Evolutionary conservation across 305 asterid species (phyloP), one percentile per base, ranked within the genome.

Genomic region (Rubia peregrina): DNA sequence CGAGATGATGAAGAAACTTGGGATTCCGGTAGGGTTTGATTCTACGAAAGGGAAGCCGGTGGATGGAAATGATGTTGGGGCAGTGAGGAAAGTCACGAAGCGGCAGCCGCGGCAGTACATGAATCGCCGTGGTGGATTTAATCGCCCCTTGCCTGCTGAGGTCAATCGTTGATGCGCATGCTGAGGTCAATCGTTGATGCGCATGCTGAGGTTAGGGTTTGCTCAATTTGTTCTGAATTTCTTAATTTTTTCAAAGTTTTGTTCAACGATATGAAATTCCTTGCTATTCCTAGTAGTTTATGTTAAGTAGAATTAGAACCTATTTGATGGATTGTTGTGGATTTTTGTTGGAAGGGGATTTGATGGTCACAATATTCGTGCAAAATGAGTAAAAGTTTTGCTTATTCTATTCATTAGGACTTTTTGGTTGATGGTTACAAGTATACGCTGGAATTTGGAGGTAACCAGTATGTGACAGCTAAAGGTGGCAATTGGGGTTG

Each of bases 21-120:
- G 97, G 69, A 89, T 93, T 71, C 98, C 98, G 7, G 77, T 84
- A 68, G 98, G 96, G 70, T 93, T 93, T 67, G 98, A 93, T 74
- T 82, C 98, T 65, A 89, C 97, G 1, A 93, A 93, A 82, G 98
- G 98, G 70, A 93, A 90, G 82, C 86, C 94, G 10, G 97, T 93
- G 56, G 38, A 80, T 0, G 98, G 98, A 1, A 93, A 93, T 77
- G 97, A 88, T 67, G 87, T 93, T 12, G 98, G 98, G 42, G 87
- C 88, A 4, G 97, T 93, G 68, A 86, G 98, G 80, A 89, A 89
- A 83, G 96, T 93, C 65, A 93, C 98, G 4, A 93, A 93, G 80
- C 79, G 98, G 83, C 96, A 90, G 87, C 98, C 98, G 9, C 77
- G 98, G 72, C 98, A 93, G 88, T 93, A 93, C 82, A 93, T 93